Evolutionary conservation across 2,329 filamentous ascomycete genomes (phyloP).

Genomic region (Paracamarosporium sp.): DNA sequence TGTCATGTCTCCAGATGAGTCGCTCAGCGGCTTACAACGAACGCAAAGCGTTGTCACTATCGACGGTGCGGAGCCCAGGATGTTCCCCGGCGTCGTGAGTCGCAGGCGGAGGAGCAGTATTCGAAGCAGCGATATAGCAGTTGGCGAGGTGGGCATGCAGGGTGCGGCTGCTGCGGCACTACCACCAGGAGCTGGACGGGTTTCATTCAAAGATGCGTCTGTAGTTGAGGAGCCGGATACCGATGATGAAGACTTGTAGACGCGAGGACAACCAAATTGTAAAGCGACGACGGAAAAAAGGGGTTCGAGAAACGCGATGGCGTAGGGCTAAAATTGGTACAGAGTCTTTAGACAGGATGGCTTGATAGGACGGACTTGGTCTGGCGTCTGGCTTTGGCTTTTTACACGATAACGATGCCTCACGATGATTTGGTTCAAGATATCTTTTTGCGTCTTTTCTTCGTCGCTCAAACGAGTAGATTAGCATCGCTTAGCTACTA

Average conservation of each 20-base stretch:
- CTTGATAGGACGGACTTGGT: not conserved
- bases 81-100: constrained; percentile 74
- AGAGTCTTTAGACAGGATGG: not conserved
- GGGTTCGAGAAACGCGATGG: not conserved
- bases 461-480: not conserved
- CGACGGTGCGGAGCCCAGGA: constrained; percentile 67
- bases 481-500: not conserved
- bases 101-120: constrained; percentile 48
- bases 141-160: constrained; percentile 12
- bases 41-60: constrained; percentile 37
- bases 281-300: not conserved
- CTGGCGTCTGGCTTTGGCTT: not conserved
- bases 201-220: constrained; percentile 18
- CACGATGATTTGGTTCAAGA: not conserved
- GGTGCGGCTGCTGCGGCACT: constrained; percentile 4
- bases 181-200: constrained; percentile 11
- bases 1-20: constrained; percentile 20
- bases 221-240: constrained; percentile 28
- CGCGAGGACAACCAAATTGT: not conserved
- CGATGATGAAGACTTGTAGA: constrained; percentile 22
- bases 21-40: constrained; percentile 21
- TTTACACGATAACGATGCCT: not conserved
- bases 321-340: not conserved
- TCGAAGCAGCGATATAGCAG: constrained; percentile 26
- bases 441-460: not conserved